Evolutionary conservation across 108 stramenopile genomes (phyloP).

Genomic region (Skeletonema potamos): DNA sequence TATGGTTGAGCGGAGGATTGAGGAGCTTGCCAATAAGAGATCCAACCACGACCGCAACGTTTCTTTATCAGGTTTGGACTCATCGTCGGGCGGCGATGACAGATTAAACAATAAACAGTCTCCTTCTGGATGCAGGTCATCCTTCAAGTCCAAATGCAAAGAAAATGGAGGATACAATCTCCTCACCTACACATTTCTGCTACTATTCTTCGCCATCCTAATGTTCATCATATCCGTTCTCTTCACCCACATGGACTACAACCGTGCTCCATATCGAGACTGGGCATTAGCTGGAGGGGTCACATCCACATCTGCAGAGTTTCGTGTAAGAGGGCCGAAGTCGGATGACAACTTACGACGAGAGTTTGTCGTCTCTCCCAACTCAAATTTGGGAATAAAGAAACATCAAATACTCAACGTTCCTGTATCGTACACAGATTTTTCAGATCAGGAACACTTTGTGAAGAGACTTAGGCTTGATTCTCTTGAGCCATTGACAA

Average conservation of each 20-base stretch:
- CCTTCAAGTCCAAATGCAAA: constrained; percentile 15
- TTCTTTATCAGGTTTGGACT: background rate
- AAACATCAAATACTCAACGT: constrained; percentile 26
- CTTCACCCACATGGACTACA: constrained; percentile 35
- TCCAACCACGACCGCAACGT: background rate
- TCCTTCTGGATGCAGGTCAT: background rate
- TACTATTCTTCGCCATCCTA: constrained; percentile 27
- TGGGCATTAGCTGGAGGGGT: constrained; percentile 55
- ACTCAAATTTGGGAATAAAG: constrained; percentile 29
- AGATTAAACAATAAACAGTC: background rate
- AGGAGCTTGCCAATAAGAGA: background rate
- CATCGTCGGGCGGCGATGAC: background rate
- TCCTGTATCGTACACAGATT: constrained; percentile 34
- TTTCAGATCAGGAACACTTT: constrained; percentile 15
- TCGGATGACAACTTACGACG: constrained; percentile 21
- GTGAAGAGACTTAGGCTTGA: constrained; percentile 14
- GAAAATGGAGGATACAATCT: constrained; percentile 31
- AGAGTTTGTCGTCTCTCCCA: constrained; percentile 22
- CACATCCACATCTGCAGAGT: constrained; percentile 46
- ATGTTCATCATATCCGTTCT: constrained; percentile 41
- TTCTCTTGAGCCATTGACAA: constrained; percentile 18
- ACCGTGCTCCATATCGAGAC: constrained; percentile 22
- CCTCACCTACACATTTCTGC: constrained; percentile 26
- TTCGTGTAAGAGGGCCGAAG: constrained; percentile 45
- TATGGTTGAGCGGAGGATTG: background rate